These are phyloP conservation scores for Myxozyma neglecta DNA, from an alignment of 805 yeast genomes.

Conservation along the genomic window DNA sequence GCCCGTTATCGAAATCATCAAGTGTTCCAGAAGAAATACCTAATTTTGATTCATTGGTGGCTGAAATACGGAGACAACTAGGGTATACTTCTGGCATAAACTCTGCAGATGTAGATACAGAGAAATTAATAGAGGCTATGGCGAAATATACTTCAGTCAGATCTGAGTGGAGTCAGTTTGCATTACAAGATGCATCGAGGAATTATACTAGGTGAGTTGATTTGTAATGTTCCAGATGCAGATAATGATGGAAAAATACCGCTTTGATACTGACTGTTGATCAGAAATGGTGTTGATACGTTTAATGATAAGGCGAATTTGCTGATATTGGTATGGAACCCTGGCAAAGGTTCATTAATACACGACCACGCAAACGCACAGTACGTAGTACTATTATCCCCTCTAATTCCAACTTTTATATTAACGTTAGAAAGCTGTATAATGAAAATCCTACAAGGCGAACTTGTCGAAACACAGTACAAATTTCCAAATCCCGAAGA, in stretches of 20 bases:
- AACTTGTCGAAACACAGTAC: constrained; percentile 57
- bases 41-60: constrained; percentile 41
- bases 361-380: constrained; percentile 79
- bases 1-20: background rate
- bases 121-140: constrained; percentile 49
- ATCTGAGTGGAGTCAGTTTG: constrained; percentile 60
- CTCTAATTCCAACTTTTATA: background rate
- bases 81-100: constrained; percentile 44
- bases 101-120: constrained; percentile 55
- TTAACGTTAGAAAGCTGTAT: constrained; percentile 48
- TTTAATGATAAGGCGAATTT: constrained; percentile 71
- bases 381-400: constrained; percentile 5
- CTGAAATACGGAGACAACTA: constrained; percentile 40
- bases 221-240: background rate
- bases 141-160: constrained; percentile 49
- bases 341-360: constrained; percentile 60
- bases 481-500: constrained; percentile 47
- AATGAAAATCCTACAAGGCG: constrained; percentile 66
- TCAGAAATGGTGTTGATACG: constrained; percentile 70
- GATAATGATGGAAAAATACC: background rate
- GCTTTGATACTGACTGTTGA: background rate
- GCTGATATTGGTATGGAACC: constrained; percentile 68
- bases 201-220: constrained; percentile 48
- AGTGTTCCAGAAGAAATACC: constrained; percentile 3
- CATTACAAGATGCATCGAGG: constrained; percentile 52